Evolutionary conservation across 176 grass and related monocot species (phyloP), one percentile per base, ranked within the genome.

Genomic region (Paspalum vaginatum): DNA sequence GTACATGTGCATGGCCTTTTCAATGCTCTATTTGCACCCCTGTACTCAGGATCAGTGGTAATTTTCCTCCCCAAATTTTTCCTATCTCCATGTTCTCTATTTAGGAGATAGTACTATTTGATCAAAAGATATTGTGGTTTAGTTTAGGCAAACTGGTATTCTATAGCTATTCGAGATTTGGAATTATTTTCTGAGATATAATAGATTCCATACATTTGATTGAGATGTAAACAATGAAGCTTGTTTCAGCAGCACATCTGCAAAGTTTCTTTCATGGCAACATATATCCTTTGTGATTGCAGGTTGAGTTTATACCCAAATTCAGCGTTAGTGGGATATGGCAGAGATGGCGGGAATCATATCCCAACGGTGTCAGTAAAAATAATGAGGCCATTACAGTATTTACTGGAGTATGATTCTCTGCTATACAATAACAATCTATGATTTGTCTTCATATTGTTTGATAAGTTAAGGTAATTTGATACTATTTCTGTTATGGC

Each of bases 1-100:
- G 61, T 95, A 98, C 95, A 98, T 91, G 92, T 98, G 4, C 95
- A 98, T 89, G 95, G 95, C 26, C 88, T 98, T 77, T 98, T 98
- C 90, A 98, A 98, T 83, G 90, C 92, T 75, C 81, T 98, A 81
- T 79, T 98, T 75, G 92, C 95, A 24, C 92, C 95, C 43, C 90
- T 98, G 62, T 98, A 98, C 81, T 91, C 95, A 20, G 95, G 95
- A 93, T 83, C 90, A 73, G 86, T 91, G 92, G 95, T 95, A 93
- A 90, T 17, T 83, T 15, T 22, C 55, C 56, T 77, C 44, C 32
- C 57, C 67, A 21, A 74, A 13, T 87, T 86, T 14, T 78, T 22
- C 9, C 54, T 40, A 41, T 78, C 45, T 61, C 48, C 46, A 78
- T 80, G 49, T 70, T 49, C 21, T 70, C 56, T 25, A 20, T 63